Conservation (phyloP, 345 rosid genomes). For the Moricandia moricandioides region DNA sequence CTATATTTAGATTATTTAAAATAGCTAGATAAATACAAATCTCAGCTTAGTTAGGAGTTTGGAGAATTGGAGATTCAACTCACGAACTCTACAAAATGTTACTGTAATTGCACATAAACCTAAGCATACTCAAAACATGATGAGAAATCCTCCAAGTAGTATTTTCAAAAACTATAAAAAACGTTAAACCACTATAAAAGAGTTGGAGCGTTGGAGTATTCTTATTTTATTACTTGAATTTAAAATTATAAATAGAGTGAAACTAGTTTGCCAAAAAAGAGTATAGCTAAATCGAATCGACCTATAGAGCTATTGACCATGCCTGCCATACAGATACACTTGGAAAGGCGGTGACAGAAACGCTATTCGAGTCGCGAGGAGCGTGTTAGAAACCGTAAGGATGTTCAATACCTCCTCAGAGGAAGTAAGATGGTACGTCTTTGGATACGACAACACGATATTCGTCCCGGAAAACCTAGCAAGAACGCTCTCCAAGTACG, state of each 20-base stretch:
- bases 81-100: background rate
- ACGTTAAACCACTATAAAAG: background rate
- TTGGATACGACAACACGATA: slow-evolving; percentile 78
- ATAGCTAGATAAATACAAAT: background rate
- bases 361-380: slow-evolving; percentile 73
- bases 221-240: background rate
- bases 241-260: background rate
- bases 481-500: slow-evolving; percentile 74
- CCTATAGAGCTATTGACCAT: background rate
- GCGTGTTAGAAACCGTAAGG: slow-evolving; percentile 52
- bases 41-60: background rate
- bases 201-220: background rate
- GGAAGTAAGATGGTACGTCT: slow-evolving; percentile 72
- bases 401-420: slow-evolving; percentile 32
- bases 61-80: background rate
- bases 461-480: slow-evolving; percentile 68
- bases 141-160: background rate
- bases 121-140: background rate
- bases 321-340: slow-evolving; percentile 42
- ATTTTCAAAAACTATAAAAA: background rate
- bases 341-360: slow-evolving; percentile 52
- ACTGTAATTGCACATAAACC: background rate
- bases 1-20: no score
- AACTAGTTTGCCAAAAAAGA: background rate
- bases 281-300: background rate